Evolutionary conservation across 116 monocot species (phyloP).

Genomic region (Trichopus zeylanicus): DNA sequence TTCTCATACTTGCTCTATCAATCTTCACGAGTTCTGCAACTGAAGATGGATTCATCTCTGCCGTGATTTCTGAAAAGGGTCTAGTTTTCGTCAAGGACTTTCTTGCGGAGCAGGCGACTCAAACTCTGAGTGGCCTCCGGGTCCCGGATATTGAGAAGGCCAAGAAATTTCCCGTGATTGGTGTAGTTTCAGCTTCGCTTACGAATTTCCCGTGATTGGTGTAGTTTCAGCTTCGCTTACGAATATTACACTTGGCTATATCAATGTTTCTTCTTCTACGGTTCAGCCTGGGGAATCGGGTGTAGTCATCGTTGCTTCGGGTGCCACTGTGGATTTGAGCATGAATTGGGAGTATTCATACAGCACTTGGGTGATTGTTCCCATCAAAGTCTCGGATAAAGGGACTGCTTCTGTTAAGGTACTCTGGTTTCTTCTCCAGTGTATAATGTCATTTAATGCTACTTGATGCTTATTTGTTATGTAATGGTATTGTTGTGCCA

Average conservation of each 20-base stretch:
- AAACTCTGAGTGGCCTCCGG: constrained; percentile 31
- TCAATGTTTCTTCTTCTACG: constrained; percentile 46
- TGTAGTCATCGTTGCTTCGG: constrained; percentile 60
- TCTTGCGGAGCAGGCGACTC: constrained; percentile 42
- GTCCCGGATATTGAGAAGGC: constrained; percentile 61
- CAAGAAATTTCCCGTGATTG: constrained; percentile 53
- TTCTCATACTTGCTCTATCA: constrained; percentile 23
- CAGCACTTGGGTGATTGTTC: constrained; percentile 57
- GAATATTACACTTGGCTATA: constrained; percentile 36
- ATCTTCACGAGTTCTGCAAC: constrained; percentile 15
- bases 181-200: constrained; percentile 34
- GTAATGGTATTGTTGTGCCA: too few relatives aligned
- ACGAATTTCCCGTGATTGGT: too few relatives aligned
- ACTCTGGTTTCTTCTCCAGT: constrained; percentile 4
- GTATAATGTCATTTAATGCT: neutral
- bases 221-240: constrained; percentile 31
- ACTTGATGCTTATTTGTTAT: neutral
- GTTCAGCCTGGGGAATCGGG: constrained; percentile 47
- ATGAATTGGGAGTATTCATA: constrained; percentile 80
- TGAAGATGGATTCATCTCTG: constrained; percentile 42
- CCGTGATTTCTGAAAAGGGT: constrained; percentile 63
- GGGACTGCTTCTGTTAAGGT: constrained; percentile 86
- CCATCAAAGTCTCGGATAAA: constrained; percentile 58
- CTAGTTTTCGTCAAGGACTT: constrained; percentile 69
- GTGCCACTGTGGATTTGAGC: constrained; percentile 44